These are phyloP conservation scores for Diaporthe citrichinensis DNA, from an alignment of 2,329 filamentous ascomycete genomes.

Conservation along the genomic window DNA sequence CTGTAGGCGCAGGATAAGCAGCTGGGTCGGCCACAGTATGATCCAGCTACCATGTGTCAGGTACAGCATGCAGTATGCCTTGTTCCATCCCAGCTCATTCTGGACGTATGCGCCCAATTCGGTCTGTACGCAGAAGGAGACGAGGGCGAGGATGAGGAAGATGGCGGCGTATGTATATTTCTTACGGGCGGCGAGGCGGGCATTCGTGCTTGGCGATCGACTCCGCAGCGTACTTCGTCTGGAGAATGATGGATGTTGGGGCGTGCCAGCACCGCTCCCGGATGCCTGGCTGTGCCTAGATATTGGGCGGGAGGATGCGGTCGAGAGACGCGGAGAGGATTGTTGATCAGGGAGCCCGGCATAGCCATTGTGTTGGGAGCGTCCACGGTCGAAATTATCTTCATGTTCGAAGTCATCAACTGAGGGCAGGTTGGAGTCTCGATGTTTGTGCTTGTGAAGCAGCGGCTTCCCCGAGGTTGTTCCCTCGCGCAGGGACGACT, in stretches of 20 bases:
- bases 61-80: slow-evolving; percentile 99
- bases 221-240: slow-evolving; percentile 81
- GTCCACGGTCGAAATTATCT: slow-evolving; percentile 31
- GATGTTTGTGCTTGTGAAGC: slow-evolving; percentile 39
- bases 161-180: slow-evolving; percentile 90
- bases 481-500: slow-evolving; percentile 26
- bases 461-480: slow-evolving; percentile 40
- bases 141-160: slow-evolving; percentile 85
- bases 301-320: slow-evolving; percentile 33
- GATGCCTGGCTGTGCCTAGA: slow-evolving; percentile 38
- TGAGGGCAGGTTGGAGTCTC: slow-evolving; percentile 37
- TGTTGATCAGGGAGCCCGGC: slow-evolving; percentile 31
- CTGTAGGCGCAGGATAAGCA: slow-evolving; percentile 84
- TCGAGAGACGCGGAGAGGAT: slow-evolving; percentile 28
- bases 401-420: slow-evolving; percentile 42
- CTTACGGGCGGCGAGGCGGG: slow-evolving; percentile 77
- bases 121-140: slow-evolving; percentile 94
- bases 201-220: slow-evolving; percentile 77
- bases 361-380: slow-evolving; percentile 39
- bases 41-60: slow-evolving; percentile 96
- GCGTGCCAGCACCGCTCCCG: slow-evolving; percentile 48
- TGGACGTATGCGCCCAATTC: slow-evolving; percentile 97
- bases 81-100: slow-evolving; percentile 92
- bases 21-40: slow-evolving; percentile 88
- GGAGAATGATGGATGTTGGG: slow-evolving; percentile 57